A percentile compares a stretch with the other conserved stretches of the same genome.
Conservation (phyloP, 2,329 filamentous ascomycete species). For the Fusarium pseudoanthophilum region DNA sequence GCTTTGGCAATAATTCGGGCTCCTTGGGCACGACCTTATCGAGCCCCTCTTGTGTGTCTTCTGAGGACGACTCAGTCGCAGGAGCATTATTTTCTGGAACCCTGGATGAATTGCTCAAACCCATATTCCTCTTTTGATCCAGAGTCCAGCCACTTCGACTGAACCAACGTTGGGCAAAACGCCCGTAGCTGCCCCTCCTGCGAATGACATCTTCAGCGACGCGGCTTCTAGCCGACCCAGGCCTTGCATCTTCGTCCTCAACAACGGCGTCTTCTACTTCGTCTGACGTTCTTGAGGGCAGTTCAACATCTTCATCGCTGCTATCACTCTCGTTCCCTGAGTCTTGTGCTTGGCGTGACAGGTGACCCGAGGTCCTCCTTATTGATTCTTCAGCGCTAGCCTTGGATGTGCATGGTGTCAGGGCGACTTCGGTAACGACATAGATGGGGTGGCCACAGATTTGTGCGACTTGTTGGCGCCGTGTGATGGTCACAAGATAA, state of each 20-base stretch:
- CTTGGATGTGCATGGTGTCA: constrained; percentile 87
- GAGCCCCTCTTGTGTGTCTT: constrained; percentile 52
- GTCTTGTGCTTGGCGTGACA: constrained; percentile 55
- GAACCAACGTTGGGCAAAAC: constrained; percentile 93
- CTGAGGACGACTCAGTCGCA: constrained; percentile 25
- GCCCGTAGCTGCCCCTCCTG: constrained; percentile 83
- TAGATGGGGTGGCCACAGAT: constrained; percentile 86
- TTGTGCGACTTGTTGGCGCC: constrained; percentile 87
- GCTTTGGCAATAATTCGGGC: constrained; percentile 77
- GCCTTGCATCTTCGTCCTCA: constrained; percentile 48
- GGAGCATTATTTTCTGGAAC: constrained; percentile 28
- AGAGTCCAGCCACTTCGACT: constrained; percentile 83
- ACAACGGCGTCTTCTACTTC: constrained; percentile 57
- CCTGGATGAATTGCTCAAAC: constrained; percentile 63
- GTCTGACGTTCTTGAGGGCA: constrained; percentile 50
- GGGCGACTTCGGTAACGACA: constrained; percentile 85
- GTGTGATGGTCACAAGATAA: constrained; percentile 88
- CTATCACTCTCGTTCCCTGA: constrained; percentile 56
- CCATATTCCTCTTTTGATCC: constrained; percentile 75
- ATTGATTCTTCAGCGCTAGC: constrained; percentile 80
- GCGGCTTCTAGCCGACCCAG: constrained; percentile 62
- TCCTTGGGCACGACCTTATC: constrained; percentile 41
- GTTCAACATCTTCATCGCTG: constrained; percentile 59
- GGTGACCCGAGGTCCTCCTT: constrained; percentile 62
- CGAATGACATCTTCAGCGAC: constrained; percentile 91